Percentiles rank a stretch among this genome's conserved stretches.
Conservation (phyloP, 2,329 filamentous ascomycete genomes). For the Pseudogymnoascus destructans region DNA sequence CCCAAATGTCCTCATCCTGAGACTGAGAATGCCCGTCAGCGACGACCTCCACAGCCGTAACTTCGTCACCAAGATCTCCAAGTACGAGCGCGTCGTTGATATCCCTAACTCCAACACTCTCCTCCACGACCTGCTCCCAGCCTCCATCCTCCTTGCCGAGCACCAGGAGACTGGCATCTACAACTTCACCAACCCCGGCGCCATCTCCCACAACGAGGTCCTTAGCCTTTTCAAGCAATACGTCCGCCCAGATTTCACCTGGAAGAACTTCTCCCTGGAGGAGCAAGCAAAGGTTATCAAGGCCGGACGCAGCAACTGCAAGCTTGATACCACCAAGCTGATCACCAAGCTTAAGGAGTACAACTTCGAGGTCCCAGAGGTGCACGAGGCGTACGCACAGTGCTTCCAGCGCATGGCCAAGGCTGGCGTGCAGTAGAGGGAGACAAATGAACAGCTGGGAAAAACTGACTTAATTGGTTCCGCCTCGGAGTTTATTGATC, state of each 20-base stretch:
- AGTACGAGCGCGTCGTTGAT: slow-evolving; percentile 52
- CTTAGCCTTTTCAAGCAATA: slow-evolving; percentile 49
- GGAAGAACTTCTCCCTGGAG: slow-evolving; percentile 53
- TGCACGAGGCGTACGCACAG: slow-evolving; percentile 46
- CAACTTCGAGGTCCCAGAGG: slow-evolving; percentile 43
- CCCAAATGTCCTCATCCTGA: slow-evolving; percentile 47
- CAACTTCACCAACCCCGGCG: slow-evolving; percentile 59
- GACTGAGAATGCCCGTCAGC: slow-evolving; percentile 56
- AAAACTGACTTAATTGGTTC: slow-evolving; percentile 5
- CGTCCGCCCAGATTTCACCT: slow-evolving; percentile 45
- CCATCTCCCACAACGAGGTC: slow-evolving; percentile 60
- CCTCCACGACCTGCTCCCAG: slow-evolving; percentile 49
- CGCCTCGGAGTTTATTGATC: not conserved
- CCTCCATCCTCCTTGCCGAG: slow-evolving; percentile 45
- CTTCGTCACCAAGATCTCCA: slow-evolving; percentile 56
- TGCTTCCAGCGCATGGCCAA: slow-evolving; percentile 54
- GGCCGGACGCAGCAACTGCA: slow-evolving; percentile 53
- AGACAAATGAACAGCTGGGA: not conserved
- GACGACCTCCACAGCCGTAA: slow-evolving; percentile 53
- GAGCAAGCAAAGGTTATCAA: slow-evolving; percentile 56
- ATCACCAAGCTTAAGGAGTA: slow-evolving; percentile 47
- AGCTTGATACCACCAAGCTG: slow-evolving; percentile 49
- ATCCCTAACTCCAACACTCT: slow-evolving; percentile 58
- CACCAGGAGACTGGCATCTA: slow-evolving; percentile 49
- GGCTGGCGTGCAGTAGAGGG: slow-evolving; percentile 35